These are phyloP conservation scores for Suhomyces ambrosiae DNA, from an alignment of 1,139 yeast genomes.

Conservation along the genomic window DNA sequence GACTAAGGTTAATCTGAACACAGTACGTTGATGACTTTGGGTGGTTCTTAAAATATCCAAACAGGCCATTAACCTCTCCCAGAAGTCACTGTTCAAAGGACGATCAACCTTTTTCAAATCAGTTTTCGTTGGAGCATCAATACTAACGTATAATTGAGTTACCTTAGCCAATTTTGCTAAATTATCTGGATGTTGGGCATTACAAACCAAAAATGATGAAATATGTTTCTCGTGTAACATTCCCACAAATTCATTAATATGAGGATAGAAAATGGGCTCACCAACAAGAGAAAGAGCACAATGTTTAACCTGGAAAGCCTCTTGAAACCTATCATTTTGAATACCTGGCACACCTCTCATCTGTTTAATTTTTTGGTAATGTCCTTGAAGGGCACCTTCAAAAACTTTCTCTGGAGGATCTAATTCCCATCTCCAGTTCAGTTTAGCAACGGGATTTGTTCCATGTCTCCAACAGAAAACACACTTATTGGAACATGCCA, in stretches of 20 bases:
- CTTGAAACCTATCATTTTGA: slow-evolving; percentile 84
- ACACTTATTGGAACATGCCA: slow-evolving; percentile 93
- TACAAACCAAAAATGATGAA: slow-evolving; percentile 87
- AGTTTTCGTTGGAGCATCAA: slow-evolving; percentile 85
- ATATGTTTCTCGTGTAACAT: slow-evolving; percentile 79
- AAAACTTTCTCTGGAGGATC: slow-evolving; percentile 84
- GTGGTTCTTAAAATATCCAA: slow-evolving; percentile 73
- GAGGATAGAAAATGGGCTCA: slow-evolving; percentile 91
- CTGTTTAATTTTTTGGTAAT: slow-evolving; percentile 87
- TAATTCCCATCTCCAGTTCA: slow-evolving; percentile 91
- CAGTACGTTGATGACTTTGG: slow-evolving; percentile 85
- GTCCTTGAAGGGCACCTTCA: slow-evolving; percentile 86
- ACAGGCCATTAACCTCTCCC: slow-evolving; percentile 86
- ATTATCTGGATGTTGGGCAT: slow-evolving; percentile 93
- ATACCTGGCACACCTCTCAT: slow-evolving; percentile 97
- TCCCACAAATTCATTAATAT: slow-evolving; percentile 79
- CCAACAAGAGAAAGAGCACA: slow-evolving; percentile 93
- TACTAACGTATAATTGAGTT: slow-evolving; percentile 88
- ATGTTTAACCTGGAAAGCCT: slow-evolving; percentile 85
- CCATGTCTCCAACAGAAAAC: slow-evolving; percentile 99
- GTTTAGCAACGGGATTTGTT: slow-evolving; percentile 93
- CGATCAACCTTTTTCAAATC: slow-evolving; percentile 84
- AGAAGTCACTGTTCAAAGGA: slow-evolving; percentile 85
- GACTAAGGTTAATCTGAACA: slow-evolving; percentile 85
- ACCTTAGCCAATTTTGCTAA: slow-evolving; percentile 69